A percentile compares a stretch with the other conserved stretches of the same genome.
Evolutionary conservation across 1,139 yeast genomes (phyloP).

Genomic region (Kurtzmaniella natalensis): DNA sequence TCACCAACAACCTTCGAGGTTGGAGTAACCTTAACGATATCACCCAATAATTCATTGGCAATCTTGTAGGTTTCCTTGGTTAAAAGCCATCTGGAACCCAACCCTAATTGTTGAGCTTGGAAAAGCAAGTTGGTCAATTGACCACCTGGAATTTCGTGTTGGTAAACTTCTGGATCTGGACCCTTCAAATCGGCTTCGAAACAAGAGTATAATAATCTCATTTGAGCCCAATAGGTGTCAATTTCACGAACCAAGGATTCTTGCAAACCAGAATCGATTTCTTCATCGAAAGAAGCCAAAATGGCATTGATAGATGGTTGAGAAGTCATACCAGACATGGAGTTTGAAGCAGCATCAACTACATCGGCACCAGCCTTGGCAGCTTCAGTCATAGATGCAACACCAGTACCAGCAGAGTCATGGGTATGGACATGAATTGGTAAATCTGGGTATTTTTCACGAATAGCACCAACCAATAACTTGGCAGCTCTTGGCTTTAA

Average conservation of each 20-base stretch:
- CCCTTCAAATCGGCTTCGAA: slow-evolving; percentile 99
- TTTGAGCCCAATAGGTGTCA: slow-evolving; percentile 97
- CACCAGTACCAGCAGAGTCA: slow-evolving; percentile 99
- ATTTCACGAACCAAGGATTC: slow-evolving; percentile 69
- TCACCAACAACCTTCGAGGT: slow-evolving; percentile 99
- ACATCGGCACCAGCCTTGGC: slow-evolving; percentile 97
- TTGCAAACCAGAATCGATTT: slow-evolving; percentile 69
- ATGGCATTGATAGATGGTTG: slow-evolving; percentile 95
- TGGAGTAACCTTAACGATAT: slow-evolving; percentile 96
- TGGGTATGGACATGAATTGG: slow-evolving; percentile 99
- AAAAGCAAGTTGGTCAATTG: slow-evolving; percentile 94
- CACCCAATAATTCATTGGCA: slow-evolving; percentile 89
- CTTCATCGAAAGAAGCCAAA: slow-evolving; percentile 88
- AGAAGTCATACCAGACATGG: slow-evolving; percentile 97
- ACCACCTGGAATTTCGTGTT: slow-evolving; percentile 99
- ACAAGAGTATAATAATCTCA: slow-evolving; percentile 93
- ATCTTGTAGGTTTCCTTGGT: slow-evolving; percentile 90
- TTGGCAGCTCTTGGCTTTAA: slow-evolving; percentile 93
- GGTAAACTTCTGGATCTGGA: slow-evolving; percentile 98
- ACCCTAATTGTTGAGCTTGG: slow-evolving; percentile 98
- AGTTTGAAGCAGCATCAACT: slow-evolving; percentile 95
- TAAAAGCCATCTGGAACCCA: slow-evolving; percentile 93
- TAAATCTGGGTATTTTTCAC: slow-evolving; percentile 84
- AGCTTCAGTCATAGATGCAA: slow-evolving; percentile 91
- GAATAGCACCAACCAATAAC: slow-evolving; percentile 69